These are phyloP conservation scores for Naganishia vishniacii DNA, from an alignment of 768 basidiomycete genomes.

Conservation along the genomic window DNA sequence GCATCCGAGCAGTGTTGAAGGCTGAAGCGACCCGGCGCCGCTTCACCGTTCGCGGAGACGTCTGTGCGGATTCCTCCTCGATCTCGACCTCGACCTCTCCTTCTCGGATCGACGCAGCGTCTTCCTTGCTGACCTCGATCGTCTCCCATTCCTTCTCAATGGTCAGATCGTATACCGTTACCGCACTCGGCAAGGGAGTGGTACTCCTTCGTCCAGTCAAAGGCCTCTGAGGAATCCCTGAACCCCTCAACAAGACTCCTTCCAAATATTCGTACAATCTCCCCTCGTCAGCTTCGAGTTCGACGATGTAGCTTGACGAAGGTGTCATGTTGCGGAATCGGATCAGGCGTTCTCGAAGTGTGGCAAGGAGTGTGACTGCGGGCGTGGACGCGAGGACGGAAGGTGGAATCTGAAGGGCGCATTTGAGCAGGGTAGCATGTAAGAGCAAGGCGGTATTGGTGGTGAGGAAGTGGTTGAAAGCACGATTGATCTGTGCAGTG, in stretches of 20 bases:
- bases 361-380: slow-evolving; percentile 31
- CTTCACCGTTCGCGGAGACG: neutral
- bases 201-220: neutral
- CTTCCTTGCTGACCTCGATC: slow-evolving; percentile 21
- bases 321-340: slow-evolving; percentile 39
- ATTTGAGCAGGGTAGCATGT: slow-evolving; percentile 31
- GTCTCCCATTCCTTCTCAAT: slow-evolving; percentile 40
- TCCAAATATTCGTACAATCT: slow-evolving; percentile 47
- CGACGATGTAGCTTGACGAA: slow-evolving; percentile 19
- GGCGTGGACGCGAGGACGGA: slow-evolving; percentile 31
- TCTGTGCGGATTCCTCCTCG: slow-evolving; percentile 23
- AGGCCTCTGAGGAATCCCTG: neutral
- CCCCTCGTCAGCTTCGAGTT: slow-evolving; percentile 39
- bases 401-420: slow-evolving; percentile 29
- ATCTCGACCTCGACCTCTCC: slow-evolving; percentile 27
- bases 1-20: neutral
- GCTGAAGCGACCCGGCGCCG: neutral
- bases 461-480: slow-evolving; percentile 33
- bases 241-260: slow-evolving; percentile 37
- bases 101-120: slow-evolving; percentile 22
- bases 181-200: slow-evolving; percentile 26
- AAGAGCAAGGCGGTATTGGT: slow-evolving; percentile 34
- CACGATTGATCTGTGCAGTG: slow-evolving; percentile 35
- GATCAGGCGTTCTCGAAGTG: slow-evolving; percentile 36
- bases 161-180: slow-evolving; percentile 42